Conservation (phyloP, 331 rosid genomes). For the Prunus yedoensis region DNA sequence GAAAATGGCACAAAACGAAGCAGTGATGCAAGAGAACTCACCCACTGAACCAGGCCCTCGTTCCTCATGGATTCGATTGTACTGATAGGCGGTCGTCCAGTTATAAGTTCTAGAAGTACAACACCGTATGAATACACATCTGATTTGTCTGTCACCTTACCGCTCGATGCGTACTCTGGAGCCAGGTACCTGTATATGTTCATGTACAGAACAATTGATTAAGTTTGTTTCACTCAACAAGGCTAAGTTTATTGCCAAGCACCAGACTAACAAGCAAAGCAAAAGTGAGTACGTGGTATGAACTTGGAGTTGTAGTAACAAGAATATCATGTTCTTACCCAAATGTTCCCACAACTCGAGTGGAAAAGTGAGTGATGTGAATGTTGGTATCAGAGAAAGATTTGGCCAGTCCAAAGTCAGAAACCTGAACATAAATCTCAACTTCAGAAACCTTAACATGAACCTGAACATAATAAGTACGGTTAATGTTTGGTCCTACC, state of each 20-base stretch:
- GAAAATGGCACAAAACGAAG: neutral
- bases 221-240: neutral
- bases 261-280: neutral
- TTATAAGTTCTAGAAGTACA: slow-evolving; percentile 61
- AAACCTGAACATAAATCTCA: slow-evolving; percentile 40
- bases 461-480: neutral
- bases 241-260: neutral
- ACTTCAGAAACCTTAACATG: neutral
- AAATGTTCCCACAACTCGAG: slow-evolving; percentile 55
- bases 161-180: slow-evolving; percentile 72
- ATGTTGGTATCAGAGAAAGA: slow-evolving; percentile 38
- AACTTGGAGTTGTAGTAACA: neutral
- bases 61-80: slow-evolving; percentile 32
- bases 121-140: slow-evolving; percentile 62
- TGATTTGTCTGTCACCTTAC: slow-evolving; percentile 67
- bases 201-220: neutral
- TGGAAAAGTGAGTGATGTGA: slow-evolving; percentile 44
- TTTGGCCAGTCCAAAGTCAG: slow-evolving; percentile 68
- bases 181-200: slow-evolving; percentile 53
- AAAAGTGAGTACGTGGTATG: neutral
- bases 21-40: slow-evolving; percentile 20
- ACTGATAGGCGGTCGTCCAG: slow-evolving; percentile 51
- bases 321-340: slow-evolving; percentile 37
- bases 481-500: slow-evolving; percentile 23
- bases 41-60: slow-evolving; percentile 61